Evolutionary conservation across 805 yeast species (phyloP).

Genomic region (Aciculoconidium aculeatum): DNA sequence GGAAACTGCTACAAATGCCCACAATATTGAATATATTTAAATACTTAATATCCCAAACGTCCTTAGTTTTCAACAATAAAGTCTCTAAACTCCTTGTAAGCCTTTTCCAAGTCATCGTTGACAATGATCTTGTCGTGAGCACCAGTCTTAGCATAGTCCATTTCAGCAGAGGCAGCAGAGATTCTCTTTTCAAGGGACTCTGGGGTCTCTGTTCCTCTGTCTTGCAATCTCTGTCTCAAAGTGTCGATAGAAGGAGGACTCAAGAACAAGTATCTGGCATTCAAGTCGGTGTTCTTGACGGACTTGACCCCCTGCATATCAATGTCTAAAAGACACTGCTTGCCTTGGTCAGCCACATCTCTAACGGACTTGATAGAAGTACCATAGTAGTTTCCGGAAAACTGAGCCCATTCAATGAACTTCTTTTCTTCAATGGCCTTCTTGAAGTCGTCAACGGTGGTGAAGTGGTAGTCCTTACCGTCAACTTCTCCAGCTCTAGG

Average conservation of each 20-base stretch:
- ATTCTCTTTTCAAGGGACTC: conserved; percentile 83
- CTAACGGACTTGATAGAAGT: conserved; percentile 84
- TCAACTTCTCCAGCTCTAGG: conserved; percentile 91
- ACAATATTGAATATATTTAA: too few relatives aligned
- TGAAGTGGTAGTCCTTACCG: conserved; percentile 87
- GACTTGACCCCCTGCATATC: conserved; percentile 99
- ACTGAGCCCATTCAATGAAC: conserved; percentile 97
- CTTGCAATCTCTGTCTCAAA: conserved; percentile 66
- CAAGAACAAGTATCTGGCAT: conserved; percentile 80
- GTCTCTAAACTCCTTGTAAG: conserved; percentile 73
- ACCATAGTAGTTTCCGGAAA: conserved; percentile 96
- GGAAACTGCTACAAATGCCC: too few relatives aligned
- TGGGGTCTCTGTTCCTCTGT: conserved; percentile 92
- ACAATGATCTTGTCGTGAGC: conserved; percentile 88
- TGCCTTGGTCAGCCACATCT: conserved; percentile 58
- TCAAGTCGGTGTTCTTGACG: conserved; percentile 74
- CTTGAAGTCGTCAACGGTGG: conserved; percentile 74
- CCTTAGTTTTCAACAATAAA: conserved; percentile 68
- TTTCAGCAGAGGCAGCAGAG: conserved; percentile 79
- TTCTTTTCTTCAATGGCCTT: conserved; percentile 63
- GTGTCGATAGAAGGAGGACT: conserved; percentile 90
- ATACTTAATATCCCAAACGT: too few relatives aligned
- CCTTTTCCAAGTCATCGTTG: conserved; percentile 86
- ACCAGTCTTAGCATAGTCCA: conserved; percentile 85
- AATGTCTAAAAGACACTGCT: conserved; percentile 86